Conservation (phyloP, 1,139 yeast genomes). For the Arxiozyma slooffiae region DNA sequence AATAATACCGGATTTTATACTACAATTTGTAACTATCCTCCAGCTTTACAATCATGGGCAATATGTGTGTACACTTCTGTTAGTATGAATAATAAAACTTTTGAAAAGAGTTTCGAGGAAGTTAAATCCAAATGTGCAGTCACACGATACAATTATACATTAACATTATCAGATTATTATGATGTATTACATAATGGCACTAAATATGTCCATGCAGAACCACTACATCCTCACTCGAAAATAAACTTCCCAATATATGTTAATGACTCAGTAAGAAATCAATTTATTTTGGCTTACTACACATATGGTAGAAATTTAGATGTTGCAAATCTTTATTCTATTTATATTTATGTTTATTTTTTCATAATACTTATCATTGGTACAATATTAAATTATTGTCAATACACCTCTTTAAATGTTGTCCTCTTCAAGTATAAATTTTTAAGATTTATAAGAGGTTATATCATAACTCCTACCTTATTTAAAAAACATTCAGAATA, state of each 20-base stretch:
- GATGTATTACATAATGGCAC: slow-evolving; percentile 14
- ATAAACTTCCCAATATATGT: slow-evolving; percentile 14
- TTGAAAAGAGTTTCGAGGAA: slow-evolving; percentile 11
- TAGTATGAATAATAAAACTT: slow-evolving; percentile 1
- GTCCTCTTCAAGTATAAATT: slow-evolving; percentile 8
- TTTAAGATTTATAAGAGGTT: slow-evolving; percentile 13
- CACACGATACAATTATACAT: neutral
- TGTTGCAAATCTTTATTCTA: slow-evolving; percentile 11
- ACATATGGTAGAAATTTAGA: slow-evolving; percentile 15
- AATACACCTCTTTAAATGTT: slow-evolving; percentile 13
- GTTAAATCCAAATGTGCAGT: slow-evolving; percentile 8
- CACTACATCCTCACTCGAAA: neutral
- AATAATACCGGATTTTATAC: slow-evolving; percentile 1
- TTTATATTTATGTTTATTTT: slow-evolving; percentile 12
- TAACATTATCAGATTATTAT: slow-evolving; percentile 5
- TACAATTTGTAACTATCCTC: slow-evolving; percentile 15
- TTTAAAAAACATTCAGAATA: slow-evolving; percentile 15
- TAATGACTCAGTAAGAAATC: slow-evolving; percentile 6
- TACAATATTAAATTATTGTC: slow-evolving; percentile 9
- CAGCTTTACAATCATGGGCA: slow-evolving; percentile 20
- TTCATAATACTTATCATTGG: slow-evolving; percentile 7
- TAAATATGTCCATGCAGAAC: slow-evolving; percentile 3
- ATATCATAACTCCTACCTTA: slow-evolving; percentile 13
- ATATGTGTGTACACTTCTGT: slow-evolving; percentile 14
- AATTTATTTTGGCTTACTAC: slow-evolving; percentile 14